These are phyloP conservation scores for Fragilaria crotonensis DNA, from an alignment of 108 stramenopile genomes.

Conservation along the genomic window DNA sequence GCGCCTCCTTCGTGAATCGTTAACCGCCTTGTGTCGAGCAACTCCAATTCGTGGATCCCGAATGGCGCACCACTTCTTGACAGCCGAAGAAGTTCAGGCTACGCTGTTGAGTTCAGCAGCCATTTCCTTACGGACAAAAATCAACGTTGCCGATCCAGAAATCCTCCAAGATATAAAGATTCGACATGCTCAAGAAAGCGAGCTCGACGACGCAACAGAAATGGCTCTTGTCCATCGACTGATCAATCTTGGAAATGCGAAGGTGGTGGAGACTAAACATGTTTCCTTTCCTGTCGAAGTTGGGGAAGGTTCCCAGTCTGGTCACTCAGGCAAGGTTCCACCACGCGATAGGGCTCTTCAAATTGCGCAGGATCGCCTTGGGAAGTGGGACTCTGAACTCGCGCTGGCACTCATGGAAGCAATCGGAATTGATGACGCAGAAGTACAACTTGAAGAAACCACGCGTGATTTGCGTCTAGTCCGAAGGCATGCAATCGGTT, in stretches of 20 bases:
- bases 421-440: constrained; percentile 64
- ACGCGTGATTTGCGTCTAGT: constrained; percentile 67
- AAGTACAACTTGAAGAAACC: constrained; percentile 71
- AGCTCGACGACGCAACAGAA: constrained; percentile 49
- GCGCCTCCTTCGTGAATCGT: constrained; percentile 30
- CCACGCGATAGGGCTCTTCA: constrained; percentile 22
- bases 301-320: constrained; percentile 11
- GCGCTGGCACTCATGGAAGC: constrained; percentile 69
- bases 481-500: constrained; percentile 61
- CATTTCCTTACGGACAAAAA: constrained; percentile 37
- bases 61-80: constrained; percentile 70
- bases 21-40: constrained; percentile 51
- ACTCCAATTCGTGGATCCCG: constrained; percentile 55
- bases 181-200: constrained; percentile 48
- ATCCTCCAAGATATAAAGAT: constrained; percentile 42
- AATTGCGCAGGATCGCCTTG: constrained; percentile 45
- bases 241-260: constrained; percentile 43
- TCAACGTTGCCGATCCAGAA: constrained; percentile 41
- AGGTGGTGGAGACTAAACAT: too few relatives aligned
- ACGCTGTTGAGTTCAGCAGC: constrained; percentile 45
- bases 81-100: constrained; percentile 58
- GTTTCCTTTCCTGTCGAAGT: too few relatives aligned
- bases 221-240: constrained; percentile 55
- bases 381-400: constrained; percentile 65
- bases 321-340: not conserved